Evolutionary conservation across 1,284 basidiomycete genomes (phyloP), one percentile per base, ranked within the genome.

Genomic region (Fomes fomentarius): DNA sequence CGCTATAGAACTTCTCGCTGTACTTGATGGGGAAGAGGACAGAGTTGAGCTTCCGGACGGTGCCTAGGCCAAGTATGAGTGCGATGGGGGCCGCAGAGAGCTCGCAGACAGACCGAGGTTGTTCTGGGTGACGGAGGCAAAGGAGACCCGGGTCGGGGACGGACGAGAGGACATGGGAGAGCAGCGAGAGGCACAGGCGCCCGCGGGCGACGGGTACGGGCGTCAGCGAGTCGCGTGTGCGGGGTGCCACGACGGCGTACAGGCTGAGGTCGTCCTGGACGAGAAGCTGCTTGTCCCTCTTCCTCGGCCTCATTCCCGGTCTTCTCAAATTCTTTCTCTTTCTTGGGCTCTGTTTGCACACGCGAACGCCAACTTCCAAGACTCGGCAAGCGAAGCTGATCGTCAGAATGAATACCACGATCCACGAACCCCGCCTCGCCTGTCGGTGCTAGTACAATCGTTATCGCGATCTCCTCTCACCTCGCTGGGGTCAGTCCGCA

Each of bases 1-100:
- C 87, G 62, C 79, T 74, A 70, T 92, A 93, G 74, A 92, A 92
- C 70, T 86, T 87, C 63, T 91, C 87, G 71, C 85, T 87, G 67
- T 93, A 93, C 67, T 83, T 87, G 69, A 92, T 87, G 22, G 89
- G 89, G 67, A 91, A 91, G 33, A 91, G 76, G 30, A 90, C 89
- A 2, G 86, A 83, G 66, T 93, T 91, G 41, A 93, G 77, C 71
- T 89, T 93, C 59, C 87, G 81, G 49, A 93, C 84, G 4, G 90
- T 91, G 26, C 89, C 89, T 55, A 42, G 2, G 17, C 17, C 3
- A 10, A 17, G 6, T 10, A 26, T 68, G 38, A 64, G 56, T 21
- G 3, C n/a, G 26, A 6, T 24, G 9, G 12, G 22, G 15, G 45
- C 10, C 4, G 30, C 12, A 22, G 24, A 21, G 17, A 4, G 11